phyloP scores from a whole-genome alignment of 306 rosid species.

The Malus asiatica region DNA sequence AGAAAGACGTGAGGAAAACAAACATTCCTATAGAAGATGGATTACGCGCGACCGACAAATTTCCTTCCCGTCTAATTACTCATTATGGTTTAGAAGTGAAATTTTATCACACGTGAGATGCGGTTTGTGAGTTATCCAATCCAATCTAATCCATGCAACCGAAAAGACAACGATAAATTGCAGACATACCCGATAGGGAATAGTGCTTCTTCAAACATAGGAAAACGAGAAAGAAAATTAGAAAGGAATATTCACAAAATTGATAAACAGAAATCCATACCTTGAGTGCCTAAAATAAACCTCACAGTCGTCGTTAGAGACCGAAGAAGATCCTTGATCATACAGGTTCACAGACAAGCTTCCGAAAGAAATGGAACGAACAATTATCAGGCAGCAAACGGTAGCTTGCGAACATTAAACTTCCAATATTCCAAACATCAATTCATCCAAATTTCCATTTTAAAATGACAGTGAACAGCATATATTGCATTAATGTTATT shows the following conservation, averaged over 20 bases:
- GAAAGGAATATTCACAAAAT: neutral
- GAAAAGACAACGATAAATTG: neutral
- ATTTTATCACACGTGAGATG: no score
- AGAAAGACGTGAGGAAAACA: no score
- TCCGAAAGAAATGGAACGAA: slow-evolving; percentile 29
- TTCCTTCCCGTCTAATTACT: no score
- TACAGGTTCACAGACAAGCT: slow-evolving; percentile 35
- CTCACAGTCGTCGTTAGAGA: neutral
- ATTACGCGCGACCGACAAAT: no score
- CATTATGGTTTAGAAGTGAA: no score
- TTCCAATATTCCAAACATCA: slow-evolving; percentile 39
- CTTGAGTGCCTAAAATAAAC: neutral
- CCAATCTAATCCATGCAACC: neutral
- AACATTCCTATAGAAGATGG: no score
- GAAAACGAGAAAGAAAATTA: neutral
- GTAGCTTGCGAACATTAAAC: slow-evolving; percentile 33
- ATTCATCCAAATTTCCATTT: slow-evolving; percentile 43
- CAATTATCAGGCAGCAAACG: slow-evolving; percentile 29
- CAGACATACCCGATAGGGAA: neutral
- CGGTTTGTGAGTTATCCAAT: no score
- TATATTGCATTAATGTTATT: slow-evolving; percentile 52
- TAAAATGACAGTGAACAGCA: slow-evolving; percentile 42
- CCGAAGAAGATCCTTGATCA: slow-evolving; percentile 12
- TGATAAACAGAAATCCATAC: neutral
- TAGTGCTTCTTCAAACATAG: neutral